Evolutionary conservation across 2,329 filamentous ascomycete genomes (phyloP).

Genomic region (Botrytis squamosa): DNA sequence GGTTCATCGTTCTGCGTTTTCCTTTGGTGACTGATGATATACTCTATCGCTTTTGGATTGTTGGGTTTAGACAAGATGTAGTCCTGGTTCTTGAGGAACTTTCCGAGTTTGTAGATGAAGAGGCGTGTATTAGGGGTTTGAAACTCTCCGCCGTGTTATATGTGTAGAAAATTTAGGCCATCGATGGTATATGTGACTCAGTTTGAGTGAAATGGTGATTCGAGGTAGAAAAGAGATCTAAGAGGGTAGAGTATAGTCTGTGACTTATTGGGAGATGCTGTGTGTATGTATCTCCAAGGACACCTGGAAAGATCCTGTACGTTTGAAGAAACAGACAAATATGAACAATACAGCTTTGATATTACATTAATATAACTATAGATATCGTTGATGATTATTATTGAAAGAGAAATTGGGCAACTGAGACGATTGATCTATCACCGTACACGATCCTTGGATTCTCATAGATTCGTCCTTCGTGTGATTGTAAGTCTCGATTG

Average conservation of each 20-base stretch:
- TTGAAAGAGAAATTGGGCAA: neutral
- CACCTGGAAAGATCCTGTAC: neutral
- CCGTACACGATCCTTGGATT: neutral
- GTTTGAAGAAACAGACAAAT: neutral
- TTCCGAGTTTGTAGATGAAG: too few species aligned
- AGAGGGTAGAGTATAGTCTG: neutral
- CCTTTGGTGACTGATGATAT: fast-evolving
- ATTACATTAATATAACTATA: neutral
- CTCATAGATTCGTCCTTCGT: neutral
- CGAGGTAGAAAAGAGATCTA: neutral
- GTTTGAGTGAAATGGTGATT: too few species aligned
- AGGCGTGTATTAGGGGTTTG: neutral
- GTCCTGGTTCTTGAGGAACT: neutral
- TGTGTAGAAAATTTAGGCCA: neutral
- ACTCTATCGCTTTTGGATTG: fast-evolving
- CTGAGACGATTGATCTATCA: neutral
- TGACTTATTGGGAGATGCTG: neutral
- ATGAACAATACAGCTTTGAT: neutral
- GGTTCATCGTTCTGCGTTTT: fast-evolving
- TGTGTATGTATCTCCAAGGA: too few species aligned
- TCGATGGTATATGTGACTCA: neutral
- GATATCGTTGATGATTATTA: neutral
- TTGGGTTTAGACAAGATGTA: neutral
- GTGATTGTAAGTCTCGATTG: neutral
- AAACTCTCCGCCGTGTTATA: neutral